Base-by-base conservation (phyloP, 805 yeast genomes). In the Starmera dryadoides region DNA sequence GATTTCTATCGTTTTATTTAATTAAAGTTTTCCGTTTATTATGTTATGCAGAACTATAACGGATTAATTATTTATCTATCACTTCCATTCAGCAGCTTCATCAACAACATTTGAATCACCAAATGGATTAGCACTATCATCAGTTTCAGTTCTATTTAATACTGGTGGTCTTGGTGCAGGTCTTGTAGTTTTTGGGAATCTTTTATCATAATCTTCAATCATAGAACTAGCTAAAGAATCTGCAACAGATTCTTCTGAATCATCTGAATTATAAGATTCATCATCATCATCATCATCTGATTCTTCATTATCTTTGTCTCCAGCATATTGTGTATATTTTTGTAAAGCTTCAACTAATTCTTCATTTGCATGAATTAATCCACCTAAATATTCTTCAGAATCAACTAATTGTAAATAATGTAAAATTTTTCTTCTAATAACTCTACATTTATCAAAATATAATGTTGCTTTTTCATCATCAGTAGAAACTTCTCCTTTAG, bases 341-440 rank as follows among this genome's bases (percentile, higher is more conserved):
- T 78, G 76, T 50, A 93, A 70, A 0, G 88, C 81, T 4, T 66
- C 65, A 6, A 93, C 94, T 44, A 93, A 71, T 56, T 86, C 89
- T 51, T 93, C 98, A 56, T 93, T 93, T 34, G 96, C 94, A 49
- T 77, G 81, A 42, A 93, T 77, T 45, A 93, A 69, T 33, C 86
- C 73, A n/a, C 97, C 98, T 45, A 93, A 62, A 44, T 79, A 83
- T 52, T 86, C 95, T 46, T 89, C 97, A 42, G 79, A 79, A 33
- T 86, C 83, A 31, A 88, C 86, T 37, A 77, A 69, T 61, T 93
- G 98, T 47, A 93, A 69, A 56, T 88, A 88, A 45, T 87, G 67
- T 46, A 93, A 67, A 14, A 93, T 77, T 50, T 78, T 80, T 43
- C 95, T 72, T 57, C 98, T 76, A 38, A 84, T 73, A 7, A 73